Percentiles rank a stretch among this genome's conserved stretches.
Conservation (phyloP, 441 rosid genomes). For the Cnidoscolus chayamansa region DNA sequence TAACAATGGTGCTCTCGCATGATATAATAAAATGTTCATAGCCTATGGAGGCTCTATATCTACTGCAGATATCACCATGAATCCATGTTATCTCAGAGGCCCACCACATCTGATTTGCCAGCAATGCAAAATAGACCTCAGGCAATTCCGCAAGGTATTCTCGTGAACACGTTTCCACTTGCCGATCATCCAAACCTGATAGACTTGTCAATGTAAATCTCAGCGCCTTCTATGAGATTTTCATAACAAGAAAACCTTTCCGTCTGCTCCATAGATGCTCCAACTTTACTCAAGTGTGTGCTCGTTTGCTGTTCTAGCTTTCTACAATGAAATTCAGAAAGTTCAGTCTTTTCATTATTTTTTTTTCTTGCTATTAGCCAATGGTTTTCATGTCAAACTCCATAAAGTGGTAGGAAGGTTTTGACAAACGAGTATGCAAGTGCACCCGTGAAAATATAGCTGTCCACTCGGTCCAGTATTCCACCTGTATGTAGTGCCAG, state of each 20-base stretch:
- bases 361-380: conserved; percentile 6
- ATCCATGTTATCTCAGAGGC: not conserved
- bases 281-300: not conserved
- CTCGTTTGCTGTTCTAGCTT: conserved; percentile 14
- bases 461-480: conserved; percentile 83
- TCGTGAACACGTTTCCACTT: not conserved
- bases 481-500: conserved; percentile 53
- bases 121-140: conserved; percentile 2
- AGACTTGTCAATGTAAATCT: conserved; percentile 7
- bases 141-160: conserved; percentile 3
- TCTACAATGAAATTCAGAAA: not conserved
- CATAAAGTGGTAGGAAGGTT: conserved; percentile 62
- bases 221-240: conserved; percentile 3
- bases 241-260: not conserved
- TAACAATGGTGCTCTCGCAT: not conserved
- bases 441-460: conserved; percentile 92
- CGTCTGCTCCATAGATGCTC: not conserved
- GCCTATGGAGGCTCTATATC: not conserved
- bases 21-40: not conserved
- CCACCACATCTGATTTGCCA: not conserved
- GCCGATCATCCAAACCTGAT: not conserved
- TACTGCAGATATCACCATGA: not conserved
- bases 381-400: conserved; percentile 44
- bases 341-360: not conserved
- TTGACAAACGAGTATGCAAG: conserved; percentile 82